These are phyloP conservation scores for Alternaria sp. DNA, from an alignment of 2,329 filamentous ascomycete species.

Conservation along the genomic window DNA sequence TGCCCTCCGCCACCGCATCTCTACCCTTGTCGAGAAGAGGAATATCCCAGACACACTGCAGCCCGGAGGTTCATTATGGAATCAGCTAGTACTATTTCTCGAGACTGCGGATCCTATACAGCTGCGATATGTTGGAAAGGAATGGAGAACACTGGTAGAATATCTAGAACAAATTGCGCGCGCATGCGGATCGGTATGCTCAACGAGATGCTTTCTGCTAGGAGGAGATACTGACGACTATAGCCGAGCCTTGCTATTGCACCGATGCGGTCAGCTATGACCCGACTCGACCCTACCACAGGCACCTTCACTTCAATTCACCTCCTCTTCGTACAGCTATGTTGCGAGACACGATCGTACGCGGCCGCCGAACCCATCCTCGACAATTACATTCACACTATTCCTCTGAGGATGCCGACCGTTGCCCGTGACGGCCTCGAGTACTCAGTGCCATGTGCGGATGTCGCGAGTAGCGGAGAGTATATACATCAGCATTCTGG, in stretches of 20 bases:
- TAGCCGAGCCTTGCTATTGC: slow-evolving; percentile 50
- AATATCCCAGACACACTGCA: slow-evolving; percentile 51
- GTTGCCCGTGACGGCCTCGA: slow-evolving; percentile 46
- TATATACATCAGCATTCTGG: slow-evolving; percentile 70
- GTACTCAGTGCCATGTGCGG: slow-evolving; percentile 52
- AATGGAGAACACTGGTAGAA: slow-evolving; percentile 58
- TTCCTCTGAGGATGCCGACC: slow-evolving; percentile 58
- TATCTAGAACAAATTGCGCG: slow-evolving; percentile 47
- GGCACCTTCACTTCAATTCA: slow-evolving; percentile 73
- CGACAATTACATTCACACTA: slow-evolving; percentile 72
- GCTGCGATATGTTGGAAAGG: slow-evolving; percentile 62
- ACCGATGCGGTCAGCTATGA: slow-evolving; percentile 62
- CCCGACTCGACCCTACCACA: slow-evolving; percentile 72
- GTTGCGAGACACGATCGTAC: slow-evolving; percentile 63
- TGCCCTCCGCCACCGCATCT: slow-evolving; percentile 61
- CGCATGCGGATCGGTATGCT: slow-evolving; percentile 43
- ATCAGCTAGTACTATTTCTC: slow-evolving; percentile 58
- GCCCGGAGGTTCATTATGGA: slow-evolving; percentile 60
- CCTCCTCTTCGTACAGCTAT: slow-evolving; percentile 65
- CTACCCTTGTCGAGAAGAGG: slow-evolving; percentile 48
- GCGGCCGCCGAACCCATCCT: slow-evolving; percentile 68
- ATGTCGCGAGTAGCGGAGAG: slow-evolving; percentile 56
- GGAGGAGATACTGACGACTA: slow-evolving; percentile 8
- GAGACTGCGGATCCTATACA: slow-evolving; percentile 63
- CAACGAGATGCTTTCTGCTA: background rate